Conservation (phyloP, 1,139 yeast species). For the Lodderomyces oxycetoniae region DNA sequence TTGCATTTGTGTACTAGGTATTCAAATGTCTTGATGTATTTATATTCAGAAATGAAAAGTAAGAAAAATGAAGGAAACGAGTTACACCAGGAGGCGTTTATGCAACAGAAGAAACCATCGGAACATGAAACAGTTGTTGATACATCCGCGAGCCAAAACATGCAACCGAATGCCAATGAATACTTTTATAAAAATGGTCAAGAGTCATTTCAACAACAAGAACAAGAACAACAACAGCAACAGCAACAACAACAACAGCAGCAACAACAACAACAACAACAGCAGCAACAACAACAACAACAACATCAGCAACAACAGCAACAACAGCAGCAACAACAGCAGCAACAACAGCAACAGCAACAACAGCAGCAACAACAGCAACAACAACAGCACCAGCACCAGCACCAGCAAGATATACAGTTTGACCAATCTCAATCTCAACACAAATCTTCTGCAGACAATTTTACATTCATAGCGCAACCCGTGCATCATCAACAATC, state of each 20-base stretch:
- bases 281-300: neutral
- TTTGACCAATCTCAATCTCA: neutral
- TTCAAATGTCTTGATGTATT: slow-evolving; percentile 72
- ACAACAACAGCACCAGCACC: slow-evolving; percentile 2
- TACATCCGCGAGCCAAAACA: too few species aligned
- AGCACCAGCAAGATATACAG: neutral
- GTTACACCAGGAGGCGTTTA: slow-evolving; percentile 8
- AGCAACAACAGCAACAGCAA: slow-evolving; percentile 1
- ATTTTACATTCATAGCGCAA: slow-evolving; percentile 7
- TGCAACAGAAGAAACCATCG: neutral
- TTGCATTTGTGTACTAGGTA: slow-evolving; percentile 78
- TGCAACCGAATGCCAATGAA: neutral
- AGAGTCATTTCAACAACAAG: neutral
- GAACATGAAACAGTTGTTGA: neutral
- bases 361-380: slow-evolving; percentile 4
- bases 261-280: slow-evolving; percentile 2
- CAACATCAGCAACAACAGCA: neutral
- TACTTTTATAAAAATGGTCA: too few species aligned
- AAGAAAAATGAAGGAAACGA: slow-evolving; percentile 17
- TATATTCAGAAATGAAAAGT: slow-evolving; percentile 69
- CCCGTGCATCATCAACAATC: neutral
- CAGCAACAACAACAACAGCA: slow-evolving; percentile 3
- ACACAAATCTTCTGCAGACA: slow-evolving; percentile 2
- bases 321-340: neutral
- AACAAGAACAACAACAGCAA: neutral